A percentile compares a stretch with the other conserved stretches of the same genome.
These are phyloP conservation scores for Corylus americana DNA, from an alignment of 306 rosid species.

Conservation along the genomic window DNA sequence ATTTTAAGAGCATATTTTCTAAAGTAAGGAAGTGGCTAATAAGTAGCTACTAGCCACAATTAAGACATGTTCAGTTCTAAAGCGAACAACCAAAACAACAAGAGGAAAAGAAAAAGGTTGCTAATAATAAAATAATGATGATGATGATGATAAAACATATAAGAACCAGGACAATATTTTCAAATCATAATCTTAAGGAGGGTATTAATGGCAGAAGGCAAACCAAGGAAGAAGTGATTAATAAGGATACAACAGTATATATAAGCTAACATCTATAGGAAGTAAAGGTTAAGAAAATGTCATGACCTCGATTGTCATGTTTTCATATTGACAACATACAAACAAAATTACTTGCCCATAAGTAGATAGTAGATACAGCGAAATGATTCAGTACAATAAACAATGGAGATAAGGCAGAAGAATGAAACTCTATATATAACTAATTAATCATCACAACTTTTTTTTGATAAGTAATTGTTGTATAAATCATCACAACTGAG, in stretches of 20 bases:
- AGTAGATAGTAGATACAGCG: not conserved
- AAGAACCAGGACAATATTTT: not conserved
- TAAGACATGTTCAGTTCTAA: not conserved
- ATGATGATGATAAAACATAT: not conserved
- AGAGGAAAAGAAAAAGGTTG: not conserved
- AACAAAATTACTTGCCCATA: not conserved
- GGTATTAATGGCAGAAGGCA: not conserved
- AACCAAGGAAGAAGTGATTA: not conserved
- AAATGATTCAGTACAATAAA: not conserved
- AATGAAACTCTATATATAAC: not conserved
- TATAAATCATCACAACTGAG: not conserved
- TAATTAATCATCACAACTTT: not conserved
- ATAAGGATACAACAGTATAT: not conserved
- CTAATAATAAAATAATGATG: not conserved
- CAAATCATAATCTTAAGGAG: not conserved
- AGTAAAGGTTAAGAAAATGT: not conserved
- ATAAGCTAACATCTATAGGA: not conserved
- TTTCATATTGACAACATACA: not conserved
- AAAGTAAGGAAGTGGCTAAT: not conserved
- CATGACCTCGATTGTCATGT: not conserved
- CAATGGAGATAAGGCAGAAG: constrained; percentile 8
- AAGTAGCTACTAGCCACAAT: not conserved
- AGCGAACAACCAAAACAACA: not conserved
- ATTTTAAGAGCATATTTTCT: not conserved
- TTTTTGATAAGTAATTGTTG: no score